Conservation (phyloP, 1,284 basidiomycete genomes). For the Anthracocystis setariae region DNA sequence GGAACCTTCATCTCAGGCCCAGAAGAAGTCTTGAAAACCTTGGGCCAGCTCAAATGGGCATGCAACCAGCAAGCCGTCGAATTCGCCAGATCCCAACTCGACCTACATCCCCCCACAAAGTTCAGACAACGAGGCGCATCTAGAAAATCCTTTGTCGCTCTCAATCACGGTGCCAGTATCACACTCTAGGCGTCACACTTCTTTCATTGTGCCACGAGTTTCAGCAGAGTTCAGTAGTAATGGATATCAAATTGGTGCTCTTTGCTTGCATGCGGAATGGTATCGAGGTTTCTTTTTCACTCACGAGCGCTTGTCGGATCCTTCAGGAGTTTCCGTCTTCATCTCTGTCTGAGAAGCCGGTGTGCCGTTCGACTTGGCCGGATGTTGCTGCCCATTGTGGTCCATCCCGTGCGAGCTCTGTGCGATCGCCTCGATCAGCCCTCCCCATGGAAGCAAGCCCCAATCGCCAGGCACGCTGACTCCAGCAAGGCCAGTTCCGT, state of each 20-base stretch:
- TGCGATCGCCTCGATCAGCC: constrained; percentile 56
- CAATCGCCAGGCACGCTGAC: constrained; percentile 28
- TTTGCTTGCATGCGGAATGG: background rate
- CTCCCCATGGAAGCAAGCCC: constrained; percentile 56
- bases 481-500: background rate
- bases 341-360: constrained; percentile 22
- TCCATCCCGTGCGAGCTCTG: constrained; percentile 50
- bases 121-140: background rate
- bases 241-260: background rate
- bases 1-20: constrained; percentile 45
- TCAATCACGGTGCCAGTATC: constrained; percentile 43
- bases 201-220: too few relatives aligned
- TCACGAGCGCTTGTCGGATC: constrained; percentile 25
- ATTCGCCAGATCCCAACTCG: constrained; percentile 16
- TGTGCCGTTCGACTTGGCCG: constrained; percentile 20
- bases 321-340: constrained; percentile 43
- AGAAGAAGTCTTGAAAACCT: constrained; percentile 42
- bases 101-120: background rate
- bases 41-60: constrained; percentile 42
- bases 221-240: background rate
- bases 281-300: background rate
- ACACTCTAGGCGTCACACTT: constrained; percentile 24
- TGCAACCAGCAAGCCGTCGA: constrained; percentile 18
- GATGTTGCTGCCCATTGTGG: constrained; percentile 20
- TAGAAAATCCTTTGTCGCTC: constrained; percentile 34